These are phyloP conservation scores for Hypoxylon rickii DNA, from an alignment of 495 filamentous ascomycete species.

Conservation along the genomic window DNA sequence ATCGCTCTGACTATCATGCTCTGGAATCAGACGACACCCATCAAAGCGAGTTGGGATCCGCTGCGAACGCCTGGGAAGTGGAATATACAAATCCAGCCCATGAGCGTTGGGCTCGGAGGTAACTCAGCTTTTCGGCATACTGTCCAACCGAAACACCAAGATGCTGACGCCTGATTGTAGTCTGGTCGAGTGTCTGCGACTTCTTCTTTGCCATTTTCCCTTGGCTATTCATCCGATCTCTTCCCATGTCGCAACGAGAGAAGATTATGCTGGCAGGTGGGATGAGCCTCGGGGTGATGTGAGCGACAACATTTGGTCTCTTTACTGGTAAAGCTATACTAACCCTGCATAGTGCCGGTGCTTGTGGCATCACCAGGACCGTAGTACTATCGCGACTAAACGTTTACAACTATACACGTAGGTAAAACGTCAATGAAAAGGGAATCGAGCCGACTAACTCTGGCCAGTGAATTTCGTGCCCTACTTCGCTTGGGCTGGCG, in stretches of 20 bases:
- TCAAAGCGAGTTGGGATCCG: slow-evolving; percentile 44
- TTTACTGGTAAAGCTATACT: too few relatives aligned
- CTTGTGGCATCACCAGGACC: slow-evolving; percentile 46
- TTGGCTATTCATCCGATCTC: slow-evolving; percentile 47
- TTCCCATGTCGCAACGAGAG: slow-evolving; percentile 47
- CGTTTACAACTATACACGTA: slow-evolving; percentile 46
- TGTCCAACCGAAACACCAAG: neutral
- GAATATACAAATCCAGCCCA: slow-evolving; percentile 45
- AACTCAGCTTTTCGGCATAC: neutral
- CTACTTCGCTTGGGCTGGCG: slow-evolving; percentile 48
- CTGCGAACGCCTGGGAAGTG: slow-evolving; percentile 43
- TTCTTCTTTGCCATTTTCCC: slow-evolving; percentile 52
- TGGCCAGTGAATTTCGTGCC: slow-evolving; percentile 43
- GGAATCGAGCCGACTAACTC: neutral
- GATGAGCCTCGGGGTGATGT: slow-evolving; percentile 52
- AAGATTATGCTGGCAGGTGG: slow-evolving; percentile 47
- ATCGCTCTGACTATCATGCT: slow-evolving; percentile 40
- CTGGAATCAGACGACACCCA: slow-evolving; percentile 46
- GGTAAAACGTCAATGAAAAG: too few relatives aligned
- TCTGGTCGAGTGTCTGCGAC: slow-evolving; percentile 48
- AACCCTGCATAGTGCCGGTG: slow-evolving; percentile 45
- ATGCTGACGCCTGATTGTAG: slow-evolving; percentile 23
- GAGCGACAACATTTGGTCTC: too few relatives aligned
- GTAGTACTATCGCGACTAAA: slow-evolving; percentile 42
- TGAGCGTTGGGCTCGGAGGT: slow-evolving; percentile 46